Base-by-base conservation (phyloP, 345 rosid genomes). In the Aethionema arabicum region DNA sequence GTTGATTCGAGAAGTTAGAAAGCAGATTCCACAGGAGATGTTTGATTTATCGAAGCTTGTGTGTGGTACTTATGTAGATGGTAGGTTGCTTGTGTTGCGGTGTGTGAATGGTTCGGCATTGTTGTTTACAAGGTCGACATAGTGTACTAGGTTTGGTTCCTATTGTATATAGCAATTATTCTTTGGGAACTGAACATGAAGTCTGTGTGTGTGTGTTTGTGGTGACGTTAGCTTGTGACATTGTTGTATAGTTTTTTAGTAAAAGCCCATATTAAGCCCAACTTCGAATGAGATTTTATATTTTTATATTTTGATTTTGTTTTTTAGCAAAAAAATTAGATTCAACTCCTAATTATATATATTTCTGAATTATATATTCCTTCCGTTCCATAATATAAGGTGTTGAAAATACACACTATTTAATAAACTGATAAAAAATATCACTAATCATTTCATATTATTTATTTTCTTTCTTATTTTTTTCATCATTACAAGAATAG, bases 41-140 rank as follows among this genome's bases (percentile, higher is more conserved):
- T 92, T 92, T 39, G 95, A 89, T 69, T 42, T 87, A 63, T 87
- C 91, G 0, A 87, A 78, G 67, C 74, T 92, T 47, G 93, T 87
- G 3, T 92, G 96, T 33, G 95, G 98, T 49, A 85, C 95, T 5
- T 89, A 80, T 33, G 63, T 89, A 2, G 98, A 92, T 56, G 69
- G 87, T 4, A 81, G 97, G 70, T 74, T 87, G 57, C 84, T 89
- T 11, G 85, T 87, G 49, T 83, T 89, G 15, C 82, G 95, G 2
- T 82, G 90, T 10, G 88, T 89, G 53, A 92, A 79, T 63, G 96
- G 98, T 31, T 87, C 93, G 0, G 98, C 96, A 31, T 77, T 89
- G 38, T 21, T 85, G 56, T 85, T 92, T 74, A 83, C 88, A 6
- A 77, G 54, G 67, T 66, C 46, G 46, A 53, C 50, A 36, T 72